Base-by-base conservation (phyloP, 108 stramenopile genomes). In the Cyclotella atomus region DNA sequence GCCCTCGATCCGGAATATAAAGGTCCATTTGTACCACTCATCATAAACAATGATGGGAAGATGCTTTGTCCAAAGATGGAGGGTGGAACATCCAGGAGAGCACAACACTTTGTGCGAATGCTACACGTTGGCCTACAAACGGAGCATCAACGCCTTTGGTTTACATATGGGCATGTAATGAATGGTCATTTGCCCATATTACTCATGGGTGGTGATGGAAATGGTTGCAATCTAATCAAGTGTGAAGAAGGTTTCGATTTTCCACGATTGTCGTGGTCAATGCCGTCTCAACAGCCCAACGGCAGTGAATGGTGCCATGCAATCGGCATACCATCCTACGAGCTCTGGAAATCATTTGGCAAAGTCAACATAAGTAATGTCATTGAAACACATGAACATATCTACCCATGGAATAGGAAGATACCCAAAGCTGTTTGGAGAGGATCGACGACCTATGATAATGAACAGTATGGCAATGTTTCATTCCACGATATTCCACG, bases 391-490 rank as follows among this genome's bases (percentile, higher is more conserved):
- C 23, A 76, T 29, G 69, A 61, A 6, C 10, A 16, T 8, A 2
- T 20, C 0, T 77, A 70, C 57, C 76, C 76, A 32, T 77, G 76
- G 76, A 32, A 9, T 10, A 28, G 2, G 4, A 77, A 77, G 46
- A 19, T 77, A 15, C 5, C 36, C 0, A 71, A 55, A 43, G 76
- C 76, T 9, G 76, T 77, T 12, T 77, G 76, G 76, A 70, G 76
- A 29, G 76, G 76, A 32, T 69, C 67, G 19, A 62, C 76, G 10
- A 77, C 76, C 3, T 63, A 55, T 27, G 76, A 77, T 23, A 24
- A 17, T 24, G 14, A 12, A 32, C 69, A 70, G 54, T 76, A 69
- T 28, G 30, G 14, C 6, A 17, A 68, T 7, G 44, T 24, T 28
- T 1, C 50, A 0, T 38, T 68, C n/a, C 20, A 53, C 16, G 68